Conservation (phyloP, 164 flowering plant genomes). For the Malania oleifera region DNA sequence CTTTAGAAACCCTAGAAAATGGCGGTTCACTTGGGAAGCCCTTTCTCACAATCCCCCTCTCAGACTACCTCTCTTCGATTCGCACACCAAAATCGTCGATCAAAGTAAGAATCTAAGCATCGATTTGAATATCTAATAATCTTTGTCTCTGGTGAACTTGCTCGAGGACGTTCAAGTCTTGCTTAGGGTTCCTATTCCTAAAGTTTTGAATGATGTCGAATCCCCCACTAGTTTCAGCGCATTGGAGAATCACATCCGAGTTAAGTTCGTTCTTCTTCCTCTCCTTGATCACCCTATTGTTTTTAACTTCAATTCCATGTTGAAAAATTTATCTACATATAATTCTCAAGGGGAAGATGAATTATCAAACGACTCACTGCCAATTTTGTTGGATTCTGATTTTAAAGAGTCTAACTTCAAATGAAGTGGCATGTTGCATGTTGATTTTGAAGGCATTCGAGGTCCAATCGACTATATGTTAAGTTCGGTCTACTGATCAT, state of each 20-base stretch:
- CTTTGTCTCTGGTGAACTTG: constrained; percentile 43
- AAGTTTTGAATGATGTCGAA: constrained; percentile 60
- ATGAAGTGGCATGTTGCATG: constrained; percentile 55
- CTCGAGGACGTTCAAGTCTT: constrained; percentile 24
- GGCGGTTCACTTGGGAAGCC: constrained; percentile 95
- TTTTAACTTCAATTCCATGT: constrained; percentile 34
- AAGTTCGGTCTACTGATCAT: no score
- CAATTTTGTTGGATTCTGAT: constrained; percentile 54
- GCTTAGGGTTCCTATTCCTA: constrained; percentile 65
- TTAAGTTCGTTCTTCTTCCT: constrained; percentile 65
- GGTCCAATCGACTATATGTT: no score
- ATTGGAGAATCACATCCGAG: constrained; percentile 71
- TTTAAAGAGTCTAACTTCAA: constrained; percentile 40
- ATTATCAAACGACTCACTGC: constrained; percentile 15
- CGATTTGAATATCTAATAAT: constrained; percentile 25
- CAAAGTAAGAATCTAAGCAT: constrained; percentile 43
- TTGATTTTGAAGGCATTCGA: no score
- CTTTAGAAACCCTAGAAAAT: constrained; percentile 49
- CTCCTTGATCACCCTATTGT: constrained; percentile 83
- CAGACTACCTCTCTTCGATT: constrained; percentile 57
- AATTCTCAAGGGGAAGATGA: constrained; percentile 3
- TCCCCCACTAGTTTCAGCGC: constrained; percentile 47
- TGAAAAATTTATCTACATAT: constrained; percentile 20
- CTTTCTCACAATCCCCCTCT: constrained; percentile 67
- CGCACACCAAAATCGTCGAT: constrained; percentile 28